phyloP scores from a whole-genome alignment of 163 green algal genomes.

The Volvox carteri region DNA sequence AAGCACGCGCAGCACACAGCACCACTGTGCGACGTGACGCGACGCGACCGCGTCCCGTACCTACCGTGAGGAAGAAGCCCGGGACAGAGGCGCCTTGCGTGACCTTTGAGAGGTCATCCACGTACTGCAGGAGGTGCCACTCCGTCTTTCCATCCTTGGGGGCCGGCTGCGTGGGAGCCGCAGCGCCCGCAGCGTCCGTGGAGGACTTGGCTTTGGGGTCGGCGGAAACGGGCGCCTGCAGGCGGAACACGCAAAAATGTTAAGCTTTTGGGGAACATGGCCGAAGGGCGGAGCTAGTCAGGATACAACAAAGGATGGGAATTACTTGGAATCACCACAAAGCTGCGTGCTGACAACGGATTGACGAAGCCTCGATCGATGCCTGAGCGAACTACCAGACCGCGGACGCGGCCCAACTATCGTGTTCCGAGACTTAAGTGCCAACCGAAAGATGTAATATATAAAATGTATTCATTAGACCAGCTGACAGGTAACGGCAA shows the following conservation, averaged over 20 bases:
- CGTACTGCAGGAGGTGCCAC: slow-evolving; percentile 19
- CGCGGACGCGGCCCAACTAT: not conserved
- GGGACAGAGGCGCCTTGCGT: not conserved
- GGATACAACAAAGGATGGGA: no score
- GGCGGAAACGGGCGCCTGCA: not conserved
- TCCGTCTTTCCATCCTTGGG: slow-evolving; percentile 21
- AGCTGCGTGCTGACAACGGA: no score
- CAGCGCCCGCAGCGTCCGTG: not conserved
- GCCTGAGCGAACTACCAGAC: not conserved
- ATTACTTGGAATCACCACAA: no score
- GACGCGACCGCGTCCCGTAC: not conserved
- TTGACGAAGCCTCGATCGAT: no score
- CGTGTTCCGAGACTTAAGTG: no score
- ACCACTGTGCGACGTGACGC: no score
- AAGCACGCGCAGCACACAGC: no score
- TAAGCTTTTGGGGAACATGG: no score
- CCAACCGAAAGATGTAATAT: not conserved
- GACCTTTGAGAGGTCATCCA: not conserved
- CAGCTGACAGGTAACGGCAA: not conserved
- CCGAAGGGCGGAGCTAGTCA: no score
- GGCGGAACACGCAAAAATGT: no score
- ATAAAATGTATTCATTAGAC: not conserved
- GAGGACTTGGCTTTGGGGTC: not conserved
- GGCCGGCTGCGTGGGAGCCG: not conserved
- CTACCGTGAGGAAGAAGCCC: not conserved